Conservation (phyloP, 768 basidiomycete species). For the Kwoniella pini region DNA sequence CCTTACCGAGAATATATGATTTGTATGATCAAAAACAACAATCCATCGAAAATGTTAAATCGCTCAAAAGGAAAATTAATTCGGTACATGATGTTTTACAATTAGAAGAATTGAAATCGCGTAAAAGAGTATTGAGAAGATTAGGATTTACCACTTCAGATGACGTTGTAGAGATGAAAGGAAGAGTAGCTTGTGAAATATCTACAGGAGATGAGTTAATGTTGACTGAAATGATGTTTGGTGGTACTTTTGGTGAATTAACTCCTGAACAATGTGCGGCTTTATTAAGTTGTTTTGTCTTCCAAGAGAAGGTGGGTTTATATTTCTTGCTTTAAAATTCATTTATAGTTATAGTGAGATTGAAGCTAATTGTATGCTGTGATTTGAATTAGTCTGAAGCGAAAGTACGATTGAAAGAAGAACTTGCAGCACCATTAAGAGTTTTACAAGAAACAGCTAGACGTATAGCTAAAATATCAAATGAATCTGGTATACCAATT, state of each 20-base stretch:
- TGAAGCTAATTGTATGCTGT: background rate
- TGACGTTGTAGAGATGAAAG: constrained; percentile 98
- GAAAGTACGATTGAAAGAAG: constrained; percentile 79
- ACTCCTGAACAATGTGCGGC: constrained; percentile 90
- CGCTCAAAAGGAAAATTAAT: constrained; percentile 80
- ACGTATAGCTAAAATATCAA: constrained; percentile 94
- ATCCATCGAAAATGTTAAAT: constrained; percentile 56
- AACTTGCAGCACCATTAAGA: constrained; percentile 85
- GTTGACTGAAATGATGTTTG: constrained; percentile 95
- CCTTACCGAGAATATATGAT: constrained; percentile 77
- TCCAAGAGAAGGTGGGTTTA: constrained; percentile 78
- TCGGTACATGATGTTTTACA: constrained; percentile 90
- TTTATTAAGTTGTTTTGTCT: constrained; percentile 95
- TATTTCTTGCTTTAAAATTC: background rate
- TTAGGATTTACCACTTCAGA: constrained; percentile 83
- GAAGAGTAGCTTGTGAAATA: constrained; percentile 97
- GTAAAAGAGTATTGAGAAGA: constrained; percentile 89
- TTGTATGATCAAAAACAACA: constrained; percentile 75
- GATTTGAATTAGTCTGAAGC: constrained; percentile 33
- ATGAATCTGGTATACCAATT: constrained; percentile 84
- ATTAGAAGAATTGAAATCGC: constrained; percentile 90
- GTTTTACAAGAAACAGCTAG: constrained; percentile 94
- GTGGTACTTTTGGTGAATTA: constrained; percentile 89
- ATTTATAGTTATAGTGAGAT: no score
- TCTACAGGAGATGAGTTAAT: constrained; percentile 94